Conservation (phyloP, 2,329 filamentous ascomycete species). For the Orbilia brochopaga region DNA sequence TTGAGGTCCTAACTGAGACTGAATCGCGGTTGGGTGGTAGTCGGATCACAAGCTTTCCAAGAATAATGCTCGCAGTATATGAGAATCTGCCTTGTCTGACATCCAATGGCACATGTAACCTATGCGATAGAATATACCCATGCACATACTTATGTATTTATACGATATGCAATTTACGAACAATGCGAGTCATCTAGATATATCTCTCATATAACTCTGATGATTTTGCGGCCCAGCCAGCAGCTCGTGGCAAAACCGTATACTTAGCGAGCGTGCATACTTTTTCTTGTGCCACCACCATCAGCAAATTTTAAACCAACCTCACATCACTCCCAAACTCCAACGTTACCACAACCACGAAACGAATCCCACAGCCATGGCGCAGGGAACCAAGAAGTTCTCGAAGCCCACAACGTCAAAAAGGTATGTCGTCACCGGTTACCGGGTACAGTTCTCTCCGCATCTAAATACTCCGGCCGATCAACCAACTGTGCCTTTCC, state of each 20-base stretch:
- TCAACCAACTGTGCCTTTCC: constrained; percentile 13
- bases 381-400: constrained; percentile 53
- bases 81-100: no score
- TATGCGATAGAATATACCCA: constrained; percentile 1
- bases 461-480: constrained; percentile 13
- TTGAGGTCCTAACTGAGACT: no score
- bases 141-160: background rate
- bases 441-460: background rate
- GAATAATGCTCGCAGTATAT: no score
- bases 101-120: no score
- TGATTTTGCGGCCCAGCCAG: no score
- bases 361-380: constrained; percentile 50
- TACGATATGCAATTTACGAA: no score
- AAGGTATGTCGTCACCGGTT: constrained; percentile 8
- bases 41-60: no score
- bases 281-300: constrained; percentile 10
- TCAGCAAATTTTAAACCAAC: constrained; percentile 12
- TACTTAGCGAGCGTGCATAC: background rate
- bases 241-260: background rate
- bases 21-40: no score
- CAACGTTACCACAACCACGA: background rate
- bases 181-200: no score
- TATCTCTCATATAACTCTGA: no score
- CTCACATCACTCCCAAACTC: constrained; percentile 16
- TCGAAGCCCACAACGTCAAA: constrained; percentile 52